Evolutionary conservation across 2,329 filamentous ascomycete species (phyloP), one percentile per base, ranked within the genome.

Genomic region (Penicillium sp.): DNA sequence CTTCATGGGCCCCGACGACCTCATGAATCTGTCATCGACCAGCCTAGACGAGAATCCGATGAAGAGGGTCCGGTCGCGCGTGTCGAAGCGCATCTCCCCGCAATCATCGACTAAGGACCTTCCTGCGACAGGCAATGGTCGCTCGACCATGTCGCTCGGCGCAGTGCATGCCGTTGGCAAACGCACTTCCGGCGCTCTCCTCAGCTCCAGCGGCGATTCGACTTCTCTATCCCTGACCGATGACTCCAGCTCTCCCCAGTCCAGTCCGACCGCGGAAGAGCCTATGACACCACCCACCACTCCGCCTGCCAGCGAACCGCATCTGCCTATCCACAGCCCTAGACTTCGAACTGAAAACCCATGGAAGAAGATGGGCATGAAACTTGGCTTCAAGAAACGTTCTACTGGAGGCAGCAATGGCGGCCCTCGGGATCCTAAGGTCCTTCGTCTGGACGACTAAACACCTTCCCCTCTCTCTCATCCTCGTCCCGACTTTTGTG

Each of bases 301-400:
- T 5, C 78, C 78, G 10, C 78, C 78, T 1, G 76, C 74, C 16
- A 77, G 74, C 32, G 78, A 80, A 45, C 60, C 68, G 36, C 51
- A 69, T 55, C 56, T 68, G 50, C 53, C 66, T 41, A 56, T 67
- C 39, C 62, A 69, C 41, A 77, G 72, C 55, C 72, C 74, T n/a
- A 73, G 74, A 63, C 62, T 64, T 55, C 71, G 74, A 56, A 65
- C 73, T 56, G 75, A 80, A 46, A 78, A 79, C 60, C 74, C 77
- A 5, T 81, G 78, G 78, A 80, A 79, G 66, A 80, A 79, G 60
- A 78, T 79, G 76, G 77, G 77, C 3, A 75, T 78, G 70, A 79
- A 78, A 62, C 64, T 81, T 49, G 74, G 73, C 13, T 76, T 74
- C 56, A 76, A 74, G 58, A 75, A 75, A 60, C 68, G 67, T 19